Evolutionary conservation across 2,329 filamentous ascomycete species (phyloP).

Genomic region (Nothophoma quercina): DNA sequence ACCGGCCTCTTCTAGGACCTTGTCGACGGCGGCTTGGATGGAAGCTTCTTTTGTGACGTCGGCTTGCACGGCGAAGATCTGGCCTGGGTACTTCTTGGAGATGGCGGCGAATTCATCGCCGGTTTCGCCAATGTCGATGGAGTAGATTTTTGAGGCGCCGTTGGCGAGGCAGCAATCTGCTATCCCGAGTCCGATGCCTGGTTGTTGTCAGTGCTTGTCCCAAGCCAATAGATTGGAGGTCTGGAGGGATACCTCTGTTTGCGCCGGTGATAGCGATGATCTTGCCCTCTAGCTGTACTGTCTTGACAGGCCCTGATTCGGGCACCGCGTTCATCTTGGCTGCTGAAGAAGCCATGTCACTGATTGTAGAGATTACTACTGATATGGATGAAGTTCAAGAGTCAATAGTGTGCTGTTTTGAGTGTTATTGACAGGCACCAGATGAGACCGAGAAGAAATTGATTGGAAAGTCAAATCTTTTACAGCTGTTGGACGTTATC

Average conservation of each 20-base stretch:
- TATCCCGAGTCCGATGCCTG: conserved; percentile 56
- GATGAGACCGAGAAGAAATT: too few species aligned
- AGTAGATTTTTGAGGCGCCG: conserved; percentile 55
- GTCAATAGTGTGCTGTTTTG: too few species aligned
- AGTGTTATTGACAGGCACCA: too few species aligned
- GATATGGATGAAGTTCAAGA: background rate
- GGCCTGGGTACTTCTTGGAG: conserved; percentile 50
- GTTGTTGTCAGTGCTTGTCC: background rate
- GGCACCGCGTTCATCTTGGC: conserved; percentile 17
- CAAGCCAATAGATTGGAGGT: background rate
- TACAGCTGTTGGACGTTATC: too few species aligned
- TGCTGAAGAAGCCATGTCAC: conserved; percentile 28
- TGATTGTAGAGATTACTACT: background rate
- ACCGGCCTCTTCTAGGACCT: conserved; percentile 54
- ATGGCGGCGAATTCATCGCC: conserved; percentile 54
- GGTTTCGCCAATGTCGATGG: conserved; percentile 55
- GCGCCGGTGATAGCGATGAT: conserved; percentile 41
- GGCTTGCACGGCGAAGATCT: conserved; percentile 53
- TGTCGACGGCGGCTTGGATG: conserved; percentile 55
- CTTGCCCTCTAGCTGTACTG: conserved; percentile 36
- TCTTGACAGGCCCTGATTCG: conserved; percentile 30
- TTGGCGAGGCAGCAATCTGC: conserved; percentile 58
- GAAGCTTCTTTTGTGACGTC: conserved; percentile 58
- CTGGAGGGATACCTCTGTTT: conserved; percentile 29
- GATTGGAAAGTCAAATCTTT: too few species aligned